Evolutionary conservation across 768 basidiomycete genomes (phyloP), one percentile per base, ranked within the genome.

Genomic region (Hortiboletus flavorubellus): DNA sequence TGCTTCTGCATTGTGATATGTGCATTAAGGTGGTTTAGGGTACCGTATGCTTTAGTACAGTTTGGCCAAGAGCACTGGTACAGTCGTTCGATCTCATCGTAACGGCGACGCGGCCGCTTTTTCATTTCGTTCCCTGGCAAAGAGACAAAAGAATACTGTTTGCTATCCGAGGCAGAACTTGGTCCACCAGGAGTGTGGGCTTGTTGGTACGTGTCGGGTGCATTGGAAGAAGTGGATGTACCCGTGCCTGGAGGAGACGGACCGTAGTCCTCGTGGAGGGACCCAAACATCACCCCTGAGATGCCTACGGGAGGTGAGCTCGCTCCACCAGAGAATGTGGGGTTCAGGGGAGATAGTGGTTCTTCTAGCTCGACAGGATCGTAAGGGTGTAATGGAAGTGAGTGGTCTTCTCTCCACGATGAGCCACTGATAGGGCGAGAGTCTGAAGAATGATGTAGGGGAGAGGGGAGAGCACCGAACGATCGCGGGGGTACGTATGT

Each of bases 1-100:
- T 99, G 96, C 72, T 91, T 91, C 72, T 98, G 96, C 91, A 97
- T 97, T n/a, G 86, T 89, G 54, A 98, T 93, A 70, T 99, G 96
- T 31, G 94, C 93, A 69, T 99, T 99, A 57, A 99, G 79, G 72
- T 99, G 96, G 69, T 99, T 98, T 46, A 98, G 78, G 5, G 94
- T 97, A 31, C 94, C 94, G 65, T 96, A 97, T 29, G 90, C 80
- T 74, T 96, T 96, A 52, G 83, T 78, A 60, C 85, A 87, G 42
- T 83, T 79, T 5, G 80, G 81, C 82, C 85, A 91, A 47, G 87
- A 86, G 76, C 95, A 98, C 53, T 82, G 81, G 68, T 98, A 98
- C 49, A 96, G 73, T 29, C 95, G 84, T 73, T 97, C 94, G 61
- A 98, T 97, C 80, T 98, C 95, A 70, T 98, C 95, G 71, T 91